Conservation (phyloP, 1,284 basidiomycete genomes). For the Afroboletus lepidellus region DNA sequence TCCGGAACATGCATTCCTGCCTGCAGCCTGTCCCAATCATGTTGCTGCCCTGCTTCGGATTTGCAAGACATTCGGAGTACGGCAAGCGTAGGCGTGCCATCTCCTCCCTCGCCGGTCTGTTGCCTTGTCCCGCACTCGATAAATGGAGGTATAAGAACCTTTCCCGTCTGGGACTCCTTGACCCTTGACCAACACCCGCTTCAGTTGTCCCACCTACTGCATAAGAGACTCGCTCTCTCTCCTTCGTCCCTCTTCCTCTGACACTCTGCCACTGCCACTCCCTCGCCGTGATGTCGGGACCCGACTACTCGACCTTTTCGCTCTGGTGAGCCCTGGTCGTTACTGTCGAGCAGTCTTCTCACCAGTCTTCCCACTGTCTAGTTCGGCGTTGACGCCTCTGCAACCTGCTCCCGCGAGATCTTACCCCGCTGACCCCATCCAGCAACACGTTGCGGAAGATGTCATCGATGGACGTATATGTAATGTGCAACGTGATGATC, state of each 20-base stretch:
- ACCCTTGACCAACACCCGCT: conserved; percentile 29
- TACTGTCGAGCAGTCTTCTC: neutral
- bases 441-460: conserved; percentile 33
- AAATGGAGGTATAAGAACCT: conserved; percentile 33
- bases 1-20: conserved; percentile 30
- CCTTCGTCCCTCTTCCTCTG: conserved; percentile 7
- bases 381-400: conserved; percentile 29
- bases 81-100: conserved; percentile 34
- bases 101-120: conserved; percentile 25
- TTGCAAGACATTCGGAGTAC: conserved; percentile 31
- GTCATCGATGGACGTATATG: conserved; percentile 31
- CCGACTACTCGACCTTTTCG: conserved; percentile 33
- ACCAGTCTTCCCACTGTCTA: conserved; percentile 10
- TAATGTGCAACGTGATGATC: conserved; percentile 33
- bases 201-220: conserved; percentile 21
- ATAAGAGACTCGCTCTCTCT: conserved; percentile 22
- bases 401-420: conserved; percentile 25
- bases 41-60: conserved; percentile 34
- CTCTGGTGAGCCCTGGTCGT: conserved; percentile 21
- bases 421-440: conserved; percentile 31
- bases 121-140: conserved; percentile 25
- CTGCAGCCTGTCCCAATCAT: conserved; percentile 34
- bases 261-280: neutral
- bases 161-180: conserved; percentile 23
- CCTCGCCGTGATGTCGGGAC: conserved; percentile 20